A percentile compares a stretch with the other conserved stretches of the same genome.
These are phyloP conservation scores for Boletus rubroflammeus DNA, from an alignment of 768 basidiomycete genomes.

Conservation along the genomic window DNA sequence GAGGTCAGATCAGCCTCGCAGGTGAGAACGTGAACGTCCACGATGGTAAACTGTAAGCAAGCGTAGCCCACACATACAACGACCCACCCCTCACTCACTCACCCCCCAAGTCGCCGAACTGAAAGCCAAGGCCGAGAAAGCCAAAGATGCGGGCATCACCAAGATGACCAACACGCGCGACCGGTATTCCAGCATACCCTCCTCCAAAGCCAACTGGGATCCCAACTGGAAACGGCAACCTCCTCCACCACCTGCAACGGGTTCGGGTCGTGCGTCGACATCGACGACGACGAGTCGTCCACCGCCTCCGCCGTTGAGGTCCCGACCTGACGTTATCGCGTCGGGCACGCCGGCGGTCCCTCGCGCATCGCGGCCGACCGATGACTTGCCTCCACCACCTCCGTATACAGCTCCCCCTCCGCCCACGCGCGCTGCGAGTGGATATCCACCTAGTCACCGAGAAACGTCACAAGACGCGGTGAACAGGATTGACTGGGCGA, in stretches of 20 bases:
- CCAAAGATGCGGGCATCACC: slow-evolving; percentile 52
- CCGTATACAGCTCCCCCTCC: slow-evolving; percentile 22
- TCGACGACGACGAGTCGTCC: slow-evolving; percentile 10
- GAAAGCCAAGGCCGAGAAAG: slow-evolving; percentile 60
- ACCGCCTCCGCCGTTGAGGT: slow-evolving; percentile 37
- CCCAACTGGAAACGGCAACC: slow-evolving; percentile 49
- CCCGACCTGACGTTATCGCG: slow-evolving; percentile 10
- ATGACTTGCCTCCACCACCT: slow-evolving; percentile 9
- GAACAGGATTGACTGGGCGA: slow-evolving; percentile 59
- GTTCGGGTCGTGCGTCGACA: slow-evolving; percentile 1
- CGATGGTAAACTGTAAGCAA: slow-evolving; percentile 32
- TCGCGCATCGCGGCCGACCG: slow-evolving; percentile 14
- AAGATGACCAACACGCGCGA: slow-evolving; percentile 56
- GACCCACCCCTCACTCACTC: slow-evolving; percentile 1
- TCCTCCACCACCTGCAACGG: slow-evolving; percentile 36
- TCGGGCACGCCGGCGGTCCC: slow-evolving; percentile 9
- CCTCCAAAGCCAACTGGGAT: slow-evolving; percentile 65
- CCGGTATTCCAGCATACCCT: slow-evolving; percentile 49
- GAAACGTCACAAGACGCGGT: not conserved
- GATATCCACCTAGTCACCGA: slow-evolving; percentile 19
- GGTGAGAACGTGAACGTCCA: not conserved
- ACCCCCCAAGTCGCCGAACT: slow-evolving; percentile 53
- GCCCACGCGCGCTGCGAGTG: slow-evolving; percentile 26
- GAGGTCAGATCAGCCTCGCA: not conserved
- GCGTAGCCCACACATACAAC: not conserved